Conservation (phyloP, 306 rosid species). For the Citrullus colocynthis region DNA sequence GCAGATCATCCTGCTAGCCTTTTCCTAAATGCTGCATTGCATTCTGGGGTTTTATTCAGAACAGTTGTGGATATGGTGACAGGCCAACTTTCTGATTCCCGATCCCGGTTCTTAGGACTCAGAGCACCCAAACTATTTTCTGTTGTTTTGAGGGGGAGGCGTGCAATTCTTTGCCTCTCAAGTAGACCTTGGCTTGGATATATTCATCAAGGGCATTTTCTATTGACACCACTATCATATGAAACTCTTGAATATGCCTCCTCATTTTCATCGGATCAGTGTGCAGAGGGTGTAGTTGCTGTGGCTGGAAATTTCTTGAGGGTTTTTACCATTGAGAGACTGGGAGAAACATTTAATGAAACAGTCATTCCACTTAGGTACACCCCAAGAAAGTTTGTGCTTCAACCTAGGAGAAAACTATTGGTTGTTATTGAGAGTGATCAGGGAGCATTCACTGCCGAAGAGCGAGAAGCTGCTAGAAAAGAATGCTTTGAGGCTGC, state of each 20-base stretch:
- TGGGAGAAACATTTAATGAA: conserved; percentile 96
- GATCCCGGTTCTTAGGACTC: conserved; percentile 86
- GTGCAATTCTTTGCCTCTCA: conserved; percentile 88
- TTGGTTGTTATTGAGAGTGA: conserved; percentile 89
- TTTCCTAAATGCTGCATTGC: conserved; percentile 82
- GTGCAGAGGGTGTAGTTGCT: conserved; percentile 93
- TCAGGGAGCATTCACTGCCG: conserved; percentile 81
- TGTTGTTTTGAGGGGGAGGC: conserved; percentile 63
- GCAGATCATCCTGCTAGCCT: conserved; percentile 97
- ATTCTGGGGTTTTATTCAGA: conserved; percentile 84
- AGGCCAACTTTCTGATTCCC: conserved; percentile 93
- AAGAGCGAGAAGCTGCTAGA: conserved; percentile 89
- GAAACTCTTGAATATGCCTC: conserved; percentile 93
- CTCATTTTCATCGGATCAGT: conserved; percentile 87
- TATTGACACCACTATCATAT: conserved; percentile 88
- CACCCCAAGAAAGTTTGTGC: conserved; percentile 91
- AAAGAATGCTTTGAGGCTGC: conserved; percentile 78
- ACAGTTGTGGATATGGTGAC: conserved; percentile 99
- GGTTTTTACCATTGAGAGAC: conserved; percentile 81
- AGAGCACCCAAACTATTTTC: conserved; percentile 92
- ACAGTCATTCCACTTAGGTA: conserved; percentile 92
- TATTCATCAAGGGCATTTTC: conserved; percentile 94
- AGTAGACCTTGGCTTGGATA: conserved; percentile 99
- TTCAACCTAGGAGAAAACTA: conserved; percentile 71
- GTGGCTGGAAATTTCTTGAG: conserved; percentile 88